Evolutionary conservation across 2,329 filamentous ascomycete genomes (phyloP), one percentile per base, ranked within the genome.

Genomic region (Elsinoe batatas): DNA sequence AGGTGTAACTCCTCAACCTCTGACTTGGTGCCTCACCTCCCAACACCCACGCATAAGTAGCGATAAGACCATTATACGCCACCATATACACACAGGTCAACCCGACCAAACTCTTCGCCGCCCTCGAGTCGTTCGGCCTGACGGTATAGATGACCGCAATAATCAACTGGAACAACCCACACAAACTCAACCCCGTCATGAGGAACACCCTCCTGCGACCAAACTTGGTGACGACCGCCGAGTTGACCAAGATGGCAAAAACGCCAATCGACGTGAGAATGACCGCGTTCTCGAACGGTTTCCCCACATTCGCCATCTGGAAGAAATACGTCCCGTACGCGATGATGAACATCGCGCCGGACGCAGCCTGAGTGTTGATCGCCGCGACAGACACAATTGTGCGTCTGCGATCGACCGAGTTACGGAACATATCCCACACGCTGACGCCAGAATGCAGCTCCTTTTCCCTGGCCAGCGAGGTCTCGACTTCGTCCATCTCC

Each of bases 321-420:
- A 82, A 79, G 70, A 82, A 82, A 64, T 82, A 82, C 1, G 79
- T 81, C 20, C 73, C 72, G 60, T 78, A 79, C 1, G 75, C 77
- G 40, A 53, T 35, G 47, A 47, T 43, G 32, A 26, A 44, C 42
- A 51, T 51, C 5, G 47, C 47, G 32, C 47, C 69, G 1, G 67
- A 69, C 5, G 68, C 65, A 54, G 68, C 68, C 59, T 71, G 69
- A 0, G 69, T 62, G 3, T 66, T 65, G 33, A 71, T 64, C 2
- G 68, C 68, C 17, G 61, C 61, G 6, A 71, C 64, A 2, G 68
- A 64, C 30, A 71, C 65, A 11, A 67, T 58, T 0, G 69, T 71
- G 26, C 69, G 64, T 8, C 69, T 62, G 1, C 67, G 63, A 38
- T 71, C 68, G 8, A 60, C 43, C 12, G 66, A 65, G 33, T 69